A percentile compares a stretch with the other conserved stretches of the same genome.
Evolutionary conservation across 1,284 basidiomycete genomes (phyloP).

Genomic region (Abortiporus biennis): DNA sequence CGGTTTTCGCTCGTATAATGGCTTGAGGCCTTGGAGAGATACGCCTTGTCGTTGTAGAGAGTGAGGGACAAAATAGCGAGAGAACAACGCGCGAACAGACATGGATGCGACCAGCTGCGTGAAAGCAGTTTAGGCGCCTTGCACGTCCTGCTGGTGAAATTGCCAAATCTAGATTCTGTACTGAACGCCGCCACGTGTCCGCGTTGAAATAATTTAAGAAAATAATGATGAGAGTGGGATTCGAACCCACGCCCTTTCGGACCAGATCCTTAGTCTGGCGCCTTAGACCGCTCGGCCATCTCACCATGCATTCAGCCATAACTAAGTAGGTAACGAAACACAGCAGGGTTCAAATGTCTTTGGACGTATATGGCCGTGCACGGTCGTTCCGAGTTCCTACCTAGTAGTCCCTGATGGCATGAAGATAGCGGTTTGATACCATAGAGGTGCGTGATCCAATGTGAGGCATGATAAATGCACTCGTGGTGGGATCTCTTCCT

Average conservation of each 20-base stretch:
- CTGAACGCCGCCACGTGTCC: too few relatives aligned
- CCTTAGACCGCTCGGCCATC: conserved; percentile 85
- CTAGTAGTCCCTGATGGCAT: neutral
- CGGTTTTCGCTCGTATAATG: conserved; percentile 24
- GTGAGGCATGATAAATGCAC: neutral
- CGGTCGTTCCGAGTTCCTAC: neutral
- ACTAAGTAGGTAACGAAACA: too few relatives aligned
- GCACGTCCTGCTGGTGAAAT: too few relatives aligned
- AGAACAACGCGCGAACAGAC: too few relatives aligned
- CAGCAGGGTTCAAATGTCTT: neutral
- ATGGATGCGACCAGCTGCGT: too few relatives aligned
- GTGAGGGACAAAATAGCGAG: too few relatives aligned
- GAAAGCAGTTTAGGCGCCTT: too few relatives aligned
- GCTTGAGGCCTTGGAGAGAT: conserved; percentile 12
- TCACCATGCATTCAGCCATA: too few relatives aligned
- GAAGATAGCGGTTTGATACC: neutral
- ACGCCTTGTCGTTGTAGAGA: conserved; percentile 10
- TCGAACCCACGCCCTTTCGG: conserved; percentile 39
- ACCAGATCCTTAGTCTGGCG: conserved; percentile 66
- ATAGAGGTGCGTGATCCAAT: neutral
- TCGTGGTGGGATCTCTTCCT: neutral
- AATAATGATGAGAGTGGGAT: conserved; percentile 31
- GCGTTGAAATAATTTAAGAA: too few relatives aligned
- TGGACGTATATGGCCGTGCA: neutral
- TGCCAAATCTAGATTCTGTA: too few relatives aligned